These are phyloP conservation scores for Boletus subcaerulescens DNA, from an alignment of 768 basidiomycete genomes.

Conservation along the genomic window DNA sequence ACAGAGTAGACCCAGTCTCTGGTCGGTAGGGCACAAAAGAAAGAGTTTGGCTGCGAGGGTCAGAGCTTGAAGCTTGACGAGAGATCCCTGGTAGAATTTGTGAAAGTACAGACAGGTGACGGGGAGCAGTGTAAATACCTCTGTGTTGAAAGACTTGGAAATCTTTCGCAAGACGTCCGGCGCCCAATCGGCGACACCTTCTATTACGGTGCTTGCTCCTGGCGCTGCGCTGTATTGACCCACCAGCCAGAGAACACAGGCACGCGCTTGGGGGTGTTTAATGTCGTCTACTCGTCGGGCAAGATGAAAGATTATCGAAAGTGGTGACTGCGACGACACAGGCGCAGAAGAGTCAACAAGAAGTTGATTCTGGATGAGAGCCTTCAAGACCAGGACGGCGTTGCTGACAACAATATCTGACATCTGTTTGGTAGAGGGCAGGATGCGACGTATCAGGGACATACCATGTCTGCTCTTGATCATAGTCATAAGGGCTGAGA, in stretches of 20 bases:
- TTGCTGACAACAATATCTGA: constrained; percentile 76
- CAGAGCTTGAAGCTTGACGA: constrained; percentile 80
- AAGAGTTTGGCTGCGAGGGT: constrained; percentile 86
- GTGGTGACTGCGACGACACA: constrained; percentile 37
- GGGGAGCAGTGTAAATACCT: constrained; percentile 45
- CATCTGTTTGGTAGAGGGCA: constrained; percentile 3
- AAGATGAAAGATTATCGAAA: constrained; percentile 74
- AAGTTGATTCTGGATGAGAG: constrained; percentile 71
- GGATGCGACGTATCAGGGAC: constrained; percentile 18
- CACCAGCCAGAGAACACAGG: constrained; percentile 90
- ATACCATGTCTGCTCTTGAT: constrained; percentile 74
- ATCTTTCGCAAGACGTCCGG: constrained; percentile 86
- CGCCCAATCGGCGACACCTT: constrained; percentile 72
- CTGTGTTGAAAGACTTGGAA: constrained; percentile 66
- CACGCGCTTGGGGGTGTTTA: constrained; percentile 73
- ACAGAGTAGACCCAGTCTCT: constrained; percentile 50
- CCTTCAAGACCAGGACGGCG: constrained; percentile 83
- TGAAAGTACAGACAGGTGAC: background rate
- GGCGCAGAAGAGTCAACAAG: constrained; percentile 32
- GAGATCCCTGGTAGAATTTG: constrained; percentile 40
- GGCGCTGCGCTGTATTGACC: constrained; percentile 72
- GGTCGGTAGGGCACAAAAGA: constrained; percentile 58
- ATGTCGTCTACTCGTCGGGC: constrained; percentile 79
- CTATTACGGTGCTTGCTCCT: constrained; percentile 36
- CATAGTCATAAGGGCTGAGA: constrained; percentile 73